Evolutionary conservation across 2,329 filamentous ascomycete species (phyloP).

Genomic region (Microsporum audouinii): DNA sequence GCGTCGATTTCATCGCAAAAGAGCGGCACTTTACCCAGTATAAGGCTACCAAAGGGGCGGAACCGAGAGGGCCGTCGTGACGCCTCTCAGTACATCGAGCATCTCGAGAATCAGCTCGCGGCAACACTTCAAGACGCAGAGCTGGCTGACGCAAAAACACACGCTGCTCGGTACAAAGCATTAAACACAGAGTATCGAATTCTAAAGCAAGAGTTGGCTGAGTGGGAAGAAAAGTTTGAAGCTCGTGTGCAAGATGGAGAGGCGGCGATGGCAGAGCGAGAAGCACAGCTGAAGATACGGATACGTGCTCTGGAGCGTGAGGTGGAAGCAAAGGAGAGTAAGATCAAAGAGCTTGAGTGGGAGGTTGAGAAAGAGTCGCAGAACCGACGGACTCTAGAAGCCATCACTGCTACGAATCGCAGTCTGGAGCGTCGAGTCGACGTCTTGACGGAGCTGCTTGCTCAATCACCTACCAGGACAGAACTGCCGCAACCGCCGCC

Average conservation of each 20-base stretch:
- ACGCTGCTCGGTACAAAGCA: slow-evolving; percentile 27
- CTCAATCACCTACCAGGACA: slow-evolving; percentile 22
- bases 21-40: slow-evolving; percentile 7
- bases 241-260: slow-evolving; percentile 24
- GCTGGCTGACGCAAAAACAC: slow-evolving; percentile 31
- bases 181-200: slow-evolving; percentile 25
- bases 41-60: background rate
- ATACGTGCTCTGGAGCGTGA: slow-evolving; percentile 25
- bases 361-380: slow-evolving; percentile 24
- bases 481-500: background rate
- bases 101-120: slow-evolving; percentile 38
- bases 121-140: slow-evolving; percentile 31
- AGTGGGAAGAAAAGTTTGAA: slow-evolving; percentile 26
- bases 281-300: slow-evolving; percentile 21
- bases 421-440: slow-evolving; percentile 26
- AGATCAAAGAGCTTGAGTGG: slow-evolving; percentile 24
- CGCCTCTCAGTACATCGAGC: slow-evolving; percentile 38
- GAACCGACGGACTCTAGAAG: slow-evolving; percentile 23
- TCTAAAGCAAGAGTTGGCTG: slow-evolving; percentile 23
- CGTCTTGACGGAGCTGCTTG: slow-evolving; percentile 27
- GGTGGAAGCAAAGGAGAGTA: slow-evolving; percentile 21
- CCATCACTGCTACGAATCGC: slow-evolving; percentile 24
- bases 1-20: slow-evolving; percentile 11
- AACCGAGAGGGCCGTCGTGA: slow-evolving; percentile 24
- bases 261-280: slow-evolving; percentile 19